phyloP scores from a whole-genome alignment of 768 basidiomycete species.

The Lactarius vividus region DNA sequence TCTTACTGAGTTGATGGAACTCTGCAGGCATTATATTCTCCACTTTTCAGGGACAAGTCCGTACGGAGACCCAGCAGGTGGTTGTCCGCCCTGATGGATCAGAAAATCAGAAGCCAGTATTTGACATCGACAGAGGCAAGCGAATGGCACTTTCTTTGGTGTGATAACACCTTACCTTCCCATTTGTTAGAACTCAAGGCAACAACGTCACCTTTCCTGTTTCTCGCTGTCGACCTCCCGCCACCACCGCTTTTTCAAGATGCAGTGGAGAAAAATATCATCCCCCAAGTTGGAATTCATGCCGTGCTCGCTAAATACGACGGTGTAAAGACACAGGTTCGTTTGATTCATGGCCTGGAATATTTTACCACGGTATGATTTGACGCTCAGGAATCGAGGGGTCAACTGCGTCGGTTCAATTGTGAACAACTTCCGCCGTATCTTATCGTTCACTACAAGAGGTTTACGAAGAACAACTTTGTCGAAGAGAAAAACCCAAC shows the following conservation, averaged over 20 bases:
- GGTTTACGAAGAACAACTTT: slow-evolving; percentile 94
- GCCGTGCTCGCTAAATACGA: slow-evolving; percentile 93
- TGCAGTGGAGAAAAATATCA: slow-evolving; percentile 95
- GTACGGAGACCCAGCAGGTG: slow-evolving; percentile 91
- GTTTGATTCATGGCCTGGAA: slow-evolving; percentile 29
- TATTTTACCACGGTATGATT: slow-evolving; percentile 18
- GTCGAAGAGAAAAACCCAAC: slow-evolving; percentile 99
- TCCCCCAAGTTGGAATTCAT: slow-evolving; percentile 93
- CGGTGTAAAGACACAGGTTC: slow-evolving; percentile 82
- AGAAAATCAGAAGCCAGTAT: slow-evolving; percentile 77
- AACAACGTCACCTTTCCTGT: slow-evolving; percentile 85
- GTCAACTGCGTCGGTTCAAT: slow-evolving; percentile 84
- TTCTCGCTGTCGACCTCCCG: slow-evolving; percentile 93
- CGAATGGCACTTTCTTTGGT: slow-evolving; percentile 7
- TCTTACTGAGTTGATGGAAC: slow-evolving; percentile 1
- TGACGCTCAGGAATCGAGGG: slow-evolving; percentile 67
- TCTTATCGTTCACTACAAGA: slow-evolving; percentile 91
- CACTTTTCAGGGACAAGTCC: slow-evolving; percentile 91
- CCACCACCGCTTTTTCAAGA: slow-evolving; percentile 98
- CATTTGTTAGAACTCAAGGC: slow-evolving; percentile 72
- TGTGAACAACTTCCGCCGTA: slow-evolving; percentile 87
- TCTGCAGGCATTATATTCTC: slow-evolving; percentile 80
- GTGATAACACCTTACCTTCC: not conserved
- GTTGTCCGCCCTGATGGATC: slow-evolving; percentile 76
- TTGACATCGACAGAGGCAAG: slow-evolving; percentile 92